Conservation (phyloP, 2,329 filamentous ascomycete species). For the Pyrenophora seminiperda region DNA sequence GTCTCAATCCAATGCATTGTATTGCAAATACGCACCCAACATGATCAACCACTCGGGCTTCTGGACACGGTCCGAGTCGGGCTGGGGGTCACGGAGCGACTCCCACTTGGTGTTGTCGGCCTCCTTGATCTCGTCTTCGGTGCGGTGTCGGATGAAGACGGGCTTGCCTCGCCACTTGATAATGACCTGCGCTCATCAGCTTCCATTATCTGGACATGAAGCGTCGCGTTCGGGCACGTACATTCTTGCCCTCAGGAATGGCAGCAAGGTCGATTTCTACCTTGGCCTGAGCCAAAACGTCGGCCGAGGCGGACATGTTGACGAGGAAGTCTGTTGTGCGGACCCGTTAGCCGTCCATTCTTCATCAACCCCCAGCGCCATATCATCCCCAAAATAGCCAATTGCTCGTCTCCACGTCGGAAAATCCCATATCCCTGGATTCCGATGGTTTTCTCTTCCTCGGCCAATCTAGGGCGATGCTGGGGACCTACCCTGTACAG, state of each 20-base stretch:
- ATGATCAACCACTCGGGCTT: slow-evolving; percentile 99
- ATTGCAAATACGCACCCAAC: slow-evolving; percentile 68
- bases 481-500: slow-evolving; percentile 81
- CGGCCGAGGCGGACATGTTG: slow-evolving; percentile 99
- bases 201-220: not conserved
- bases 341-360: slow-evolving; percentile 35
- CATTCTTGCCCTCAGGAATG: slow-evolving; percentile 99
- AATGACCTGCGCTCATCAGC: slow-evolving; percentile 69
- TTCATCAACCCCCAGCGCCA: slow-evolving; percentile 32
- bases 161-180: slow-evolving; percentile 99
- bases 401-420: slow-evolving; percentile 29
- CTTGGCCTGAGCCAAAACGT: slow-evolving; percentile 98
- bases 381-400: slow-evolving; percentile 40
- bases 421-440: not conserved
- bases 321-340: slow-evolving; percentile 84
- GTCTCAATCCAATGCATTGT: slow-evolving; percentile 9
- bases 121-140: slow-evolving; percentile 88
- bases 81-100: slow-evolving; percentile 85
- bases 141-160: slow-evolving; percentile 99
- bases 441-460: slow-evolving; percentile 14
- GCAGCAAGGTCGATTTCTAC: slow-evolving; percentile 91
- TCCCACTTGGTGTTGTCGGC: slow-evolving; percentile 87
- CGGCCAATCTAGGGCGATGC: slow-evolving; percentile 10
- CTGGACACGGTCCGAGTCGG: slow-evolving; percentile 92
- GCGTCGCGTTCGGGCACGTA: slow-evolving; percentile 56